A percentile compares a stretch with the other conserved stretches of the same genome.
These are phyloP conservation scores for Backusella parvicylindrica DNA, from an alignment of 192 early-diverging fungal genomes.

Conservation along the genomic window DNA sequence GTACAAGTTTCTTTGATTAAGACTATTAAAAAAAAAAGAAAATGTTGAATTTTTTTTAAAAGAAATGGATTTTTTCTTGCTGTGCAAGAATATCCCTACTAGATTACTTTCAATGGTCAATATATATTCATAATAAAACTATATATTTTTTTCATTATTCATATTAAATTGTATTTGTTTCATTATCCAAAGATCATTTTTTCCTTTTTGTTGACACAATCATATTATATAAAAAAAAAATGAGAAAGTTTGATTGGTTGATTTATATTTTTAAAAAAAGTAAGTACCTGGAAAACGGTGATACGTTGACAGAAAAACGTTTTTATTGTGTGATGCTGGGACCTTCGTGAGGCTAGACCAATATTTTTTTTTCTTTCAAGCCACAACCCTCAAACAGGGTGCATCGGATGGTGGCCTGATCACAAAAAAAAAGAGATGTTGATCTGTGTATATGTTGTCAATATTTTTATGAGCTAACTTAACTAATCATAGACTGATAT, in stretches of 20 bases:
- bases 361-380: not conserved
- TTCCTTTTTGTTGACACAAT: too few species aligned
- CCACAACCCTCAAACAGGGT: too few species aligned
- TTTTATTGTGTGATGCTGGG: not conserved
- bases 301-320: not conserved
- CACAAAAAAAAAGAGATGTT: not conserved
- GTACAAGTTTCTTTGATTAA: constrained; percentile 14
- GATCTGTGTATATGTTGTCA: not conserved
- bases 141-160: too few species aligned
- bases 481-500: not conserved
- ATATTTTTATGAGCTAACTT: not conserved
- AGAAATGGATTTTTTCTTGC: too few species aligned
- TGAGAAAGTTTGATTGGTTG: not conserved
- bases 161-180: too few species aligned
- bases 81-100: too few species aligned
- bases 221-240: too few species aligned
- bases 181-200: too few species aligned
- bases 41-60: too few species aligned
- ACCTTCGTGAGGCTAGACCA: not conserved
- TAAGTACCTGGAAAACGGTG: not conserved
- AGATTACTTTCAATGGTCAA: too few species aligned
- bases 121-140: too few species aligned
- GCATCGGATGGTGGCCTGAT: not conserved
- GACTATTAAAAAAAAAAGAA: too few species aligned
- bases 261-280: not conserved